Evolutionary conservation across 225 moss, liverwort and hornwort species (phyloP).

Genomic region (Bryoerythrophyllum caledonicum): DNA sequence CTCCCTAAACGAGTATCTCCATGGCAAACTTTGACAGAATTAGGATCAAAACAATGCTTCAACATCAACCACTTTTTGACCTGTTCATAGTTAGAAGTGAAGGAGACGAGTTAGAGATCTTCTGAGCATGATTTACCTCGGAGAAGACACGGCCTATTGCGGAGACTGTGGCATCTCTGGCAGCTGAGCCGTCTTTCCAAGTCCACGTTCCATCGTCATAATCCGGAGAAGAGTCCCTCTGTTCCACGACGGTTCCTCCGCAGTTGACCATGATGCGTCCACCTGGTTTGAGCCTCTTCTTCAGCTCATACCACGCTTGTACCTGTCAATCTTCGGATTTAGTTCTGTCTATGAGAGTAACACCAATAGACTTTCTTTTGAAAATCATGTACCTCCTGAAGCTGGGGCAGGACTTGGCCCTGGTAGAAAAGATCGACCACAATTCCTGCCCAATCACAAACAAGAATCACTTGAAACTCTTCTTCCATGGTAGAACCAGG

Average conservation of each 20-base stretch:
- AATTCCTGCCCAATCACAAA: conserved; percentile 38
- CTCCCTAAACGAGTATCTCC: too few species aligned
- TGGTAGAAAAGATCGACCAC: conserved; percentile 65
- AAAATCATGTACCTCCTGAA: conserved; percentile 49
- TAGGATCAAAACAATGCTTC: neutral
- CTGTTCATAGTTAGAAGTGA: neutral
- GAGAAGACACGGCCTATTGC: conserved; percentile 66
- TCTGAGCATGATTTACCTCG: conserved; percentile 23
- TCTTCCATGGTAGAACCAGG: neutral
- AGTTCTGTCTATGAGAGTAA: neutral
- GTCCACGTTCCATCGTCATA: conserved; percentile 81
- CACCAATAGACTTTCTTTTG: neutral
- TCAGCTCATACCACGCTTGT: conserved; percentile 58
- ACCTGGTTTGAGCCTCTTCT: conserved; percentile 60
- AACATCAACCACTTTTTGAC: conserved; percentile 2
- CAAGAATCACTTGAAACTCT: conserved; percentile 5
- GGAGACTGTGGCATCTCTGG: conserved; percentile 59
- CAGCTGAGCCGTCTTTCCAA: conserved; percentile 76
- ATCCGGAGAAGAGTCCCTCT: conserved; percentile 46
- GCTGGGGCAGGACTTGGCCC: conserved; percentile 61
- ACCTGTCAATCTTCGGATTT: conserved; percentile 35
- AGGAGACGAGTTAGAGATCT: conserved; percentile 15
- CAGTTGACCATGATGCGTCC: conserved; percentile 86
- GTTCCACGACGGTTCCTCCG: conserved; percentile 74
- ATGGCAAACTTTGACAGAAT: neutral